Evolutionary conservation across 2,329 filamentous ascomycete species (phyloP).

Genomic region (Stagonosporopsis cucurbitacearum): DNA sequence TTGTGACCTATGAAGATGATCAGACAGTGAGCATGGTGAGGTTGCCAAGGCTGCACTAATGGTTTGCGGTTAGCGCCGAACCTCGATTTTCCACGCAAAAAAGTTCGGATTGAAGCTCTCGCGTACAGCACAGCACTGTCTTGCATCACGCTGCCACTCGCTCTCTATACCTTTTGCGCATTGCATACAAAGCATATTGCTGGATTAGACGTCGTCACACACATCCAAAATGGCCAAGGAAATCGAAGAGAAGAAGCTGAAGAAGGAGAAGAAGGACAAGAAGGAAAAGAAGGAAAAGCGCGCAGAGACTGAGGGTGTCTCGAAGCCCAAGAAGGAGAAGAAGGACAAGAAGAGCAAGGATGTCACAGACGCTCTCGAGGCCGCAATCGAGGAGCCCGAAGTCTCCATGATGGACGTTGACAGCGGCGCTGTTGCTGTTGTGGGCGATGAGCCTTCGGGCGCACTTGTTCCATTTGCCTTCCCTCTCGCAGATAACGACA

Average conservation of each 20-base stretch:
- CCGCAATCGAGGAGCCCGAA: conserved; percentile 66
- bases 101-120: conserved; percentile 25
- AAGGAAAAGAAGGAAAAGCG: conserved; percentile 74
- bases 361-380: conserved; percentile 56
- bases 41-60: background rate
- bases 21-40: background rate
- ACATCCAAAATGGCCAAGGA: conserved; percentile 46
- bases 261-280: conserved; percentile 63
- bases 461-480: conserved; percentile 84
- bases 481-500: conserved; percentile 76
- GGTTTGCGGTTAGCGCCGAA: conserved; percentile 11
- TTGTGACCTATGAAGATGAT: background rate
- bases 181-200: background rate
- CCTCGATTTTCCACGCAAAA: conserved; percentile 22
- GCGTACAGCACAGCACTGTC: conserved; percentile 22
- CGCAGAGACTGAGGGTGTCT: conserved; percentile 47
- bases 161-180: conserved; percentile 1
- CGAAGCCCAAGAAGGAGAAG: conserved; percentile 62
- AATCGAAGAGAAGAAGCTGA: conserved; percentile 48
- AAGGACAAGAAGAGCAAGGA: conserved; percentile 73
- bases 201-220: background rate
- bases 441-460: conserved; percentile 53
- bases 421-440: conserved; percentile 43
- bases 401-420: conserved; percentile 56
- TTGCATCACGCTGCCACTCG: conserved; percentile 13